Evolutionary conservation across 2,329 filamentous ascomycete species (phyloP).

Genomic region (Pseudogymnoascus sp.): DNA sequence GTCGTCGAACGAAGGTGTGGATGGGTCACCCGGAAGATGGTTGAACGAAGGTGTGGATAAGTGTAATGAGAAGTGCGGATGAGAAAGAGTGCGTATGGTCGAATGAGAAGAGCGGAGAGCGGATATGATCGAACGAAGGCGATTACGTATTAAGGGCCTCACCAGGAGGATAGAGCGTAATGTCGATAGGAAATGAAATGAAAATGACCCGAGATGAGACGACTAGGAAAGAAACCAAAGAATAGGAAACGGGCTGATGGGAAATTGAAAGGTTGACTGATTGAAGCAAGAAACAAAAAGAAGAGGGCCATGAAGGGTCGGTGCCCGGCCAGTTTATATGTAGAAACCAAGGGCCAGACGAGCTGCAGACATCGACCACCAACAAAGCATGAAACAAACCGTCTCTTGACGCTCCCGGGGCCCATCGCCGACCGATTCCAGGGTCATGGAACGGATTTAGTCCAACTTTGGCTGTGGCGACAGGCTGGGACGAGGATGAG

Average conservation of each 20-base stretch:
- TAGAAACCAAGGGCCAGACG: slow-evolving; percentile 11
- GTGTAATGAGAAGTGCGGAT: slow-evolving; percentile 8
- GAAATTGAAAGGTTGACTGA: slow-evolving; percentile 20
- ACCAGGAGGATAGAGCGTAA: slow-evolving; percentile 22
- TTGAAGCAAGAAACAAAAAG: slow-evolving; percentile 16
- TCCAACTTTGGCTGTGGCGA: slow-evolving; percentile 5
- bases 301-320: slow-evolving; percentile 18
- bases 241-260: slow-evolving; percentile 21
- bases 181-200: slow-evolving; percentile 13
- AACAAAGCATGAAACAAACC: slow-evolving; percentile 9
- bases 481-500: not conserved
- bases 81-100: slow-evolving; percentile 10
- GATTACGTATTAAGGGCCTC: slow-evolving; percentile 24
- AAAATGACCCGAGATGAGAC: slow-evolving; percentile 1
- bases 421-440: slow-evolving; percentile 2
- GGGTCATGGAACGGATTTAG: slow-evolving; percentile 7
- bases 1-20: slow-evolving; percentile 8
- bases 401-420: not conserved
- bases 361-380: not conserved
- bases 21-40: slow-evolving; percentile 11
- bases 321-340: slow-evolving; percentile 24
- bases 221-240: slow-evolving; percentile 17
- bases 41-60: slow-evolving; percentile 10
- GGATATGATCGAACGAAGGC: slow-evolving; percentile 11
- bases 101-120: not conserved